Conservation (phyloP, 2,329 filamentous ascomycete genomes). For the Sporothrix luriei region DNA sequence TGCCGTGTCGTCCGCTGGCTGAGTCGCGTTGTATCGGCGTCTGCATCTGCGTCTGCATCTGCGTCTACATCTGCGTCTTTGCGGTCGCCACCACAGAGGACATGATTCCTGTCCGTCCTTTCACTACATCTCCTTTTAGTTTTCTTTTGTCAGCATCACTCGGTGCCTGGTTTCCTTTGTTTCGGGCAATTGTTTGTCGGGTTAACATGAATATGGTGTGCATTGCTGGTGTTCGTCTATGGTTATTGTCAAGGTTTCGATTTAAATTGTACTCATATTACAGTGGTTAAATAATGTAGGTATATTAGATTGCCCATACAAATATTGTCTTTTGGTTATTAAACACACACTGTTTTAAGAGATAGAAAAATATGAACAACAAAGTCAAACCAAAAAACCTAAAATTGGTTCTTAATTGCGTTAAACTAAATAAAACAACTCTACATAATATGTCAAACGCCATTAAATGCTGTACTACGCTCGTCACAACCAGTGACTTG, state of each 20-base stretch:
- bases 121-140: neutral
- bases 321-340: neutral
- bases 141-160: neutral
- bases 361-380: neutral
- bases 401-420: neutral
- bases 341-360: too few relatives aligned
- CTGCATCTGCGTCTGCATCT: neutral
- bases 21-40: conserved; percentile 8
- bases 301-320: neutral
- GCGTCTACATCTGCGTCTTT: too few relatives aligned
- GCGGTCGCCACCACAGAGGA: neutral
- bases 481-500: too few relatives aligned
- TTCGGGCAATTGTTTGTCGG: neutral
- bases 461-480: neutral
- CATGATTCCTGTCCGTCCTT: neutral
- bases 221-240: conserved; percentile 19
- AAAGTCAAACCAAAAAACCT: neutral
- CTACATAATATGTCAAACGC: neutral
- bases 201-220: neutral
- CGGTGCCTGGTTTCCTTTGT: neutral
- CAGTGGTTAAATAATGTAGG: neutral
- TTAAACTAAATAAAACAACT: neutral
- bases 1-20: conserved; percentile 27
- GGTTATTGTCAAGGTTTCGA: neutral
- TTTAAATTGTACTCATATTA: conserved; percentile 12